These are phyloP conservation scores for Pilatotrama ljubarskyi DNA, from an alignment of 768 basidiomycete species.

Conservation along the genomic window DNA sequence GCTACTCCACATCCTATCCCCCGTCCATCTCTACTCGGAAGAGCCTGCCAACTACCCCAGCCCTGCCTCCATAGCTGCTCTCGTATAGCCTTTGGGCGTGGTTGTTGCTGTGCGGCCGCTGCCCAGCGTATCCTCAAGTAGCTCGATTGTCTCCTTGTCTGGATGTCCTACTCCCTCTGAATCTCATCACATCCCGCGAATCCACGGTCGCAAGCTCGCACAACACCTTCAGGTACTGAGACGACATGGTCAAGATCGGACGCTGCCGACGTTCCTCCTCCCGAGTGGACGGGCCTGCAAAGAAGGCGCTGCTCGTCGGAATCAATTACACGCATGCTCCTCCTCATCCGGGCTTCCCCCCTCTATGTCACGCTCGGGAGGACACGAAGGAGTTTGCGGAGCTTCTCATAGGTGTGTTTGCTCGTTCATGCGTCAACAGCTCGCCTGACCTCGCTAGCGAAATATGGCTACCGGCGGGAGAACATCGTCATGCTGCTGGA, in stretches of 20 bases:
- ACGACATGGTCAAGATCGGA: conserved; percentile 16
- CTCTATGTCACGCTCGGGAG: conserved; percentile 11
- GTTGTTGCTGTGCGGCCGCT: background rate
- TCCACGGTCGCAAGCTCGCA: background rate
- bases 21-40: no score
- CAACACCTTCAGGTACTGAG: no score
- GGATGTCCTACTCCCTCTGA: background rate
- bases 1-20: no score
- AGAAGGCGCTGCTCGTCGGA: conserved; percentile 23
- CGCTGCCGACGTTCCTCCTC: background rate
- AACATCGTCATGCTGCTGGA: conserved; percentile 22
- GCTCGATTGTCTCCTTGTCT: background rate
- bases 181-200: background rate
- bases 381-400: conserved; percentile 18
- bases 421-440: no score
- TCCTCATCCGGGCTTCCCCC: background rate
- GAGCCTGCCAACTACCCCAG: no score
- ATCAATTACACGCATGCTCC: conserved; percentile 18
- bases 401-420: conserved; percentile 18
- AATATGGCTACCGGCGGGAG: conserved; percentile 17
- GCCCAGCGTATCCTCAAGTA: background rate
- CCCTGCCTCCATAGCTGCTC: no score
- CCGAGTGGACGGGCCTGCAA: background rate
- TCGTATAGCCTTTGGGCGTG: background rate
- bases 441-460: background rate